phyloP scores from a whole-genome alignment of 257 asterid genomes.

The Nicotiana tomentosiformis region DNA sequence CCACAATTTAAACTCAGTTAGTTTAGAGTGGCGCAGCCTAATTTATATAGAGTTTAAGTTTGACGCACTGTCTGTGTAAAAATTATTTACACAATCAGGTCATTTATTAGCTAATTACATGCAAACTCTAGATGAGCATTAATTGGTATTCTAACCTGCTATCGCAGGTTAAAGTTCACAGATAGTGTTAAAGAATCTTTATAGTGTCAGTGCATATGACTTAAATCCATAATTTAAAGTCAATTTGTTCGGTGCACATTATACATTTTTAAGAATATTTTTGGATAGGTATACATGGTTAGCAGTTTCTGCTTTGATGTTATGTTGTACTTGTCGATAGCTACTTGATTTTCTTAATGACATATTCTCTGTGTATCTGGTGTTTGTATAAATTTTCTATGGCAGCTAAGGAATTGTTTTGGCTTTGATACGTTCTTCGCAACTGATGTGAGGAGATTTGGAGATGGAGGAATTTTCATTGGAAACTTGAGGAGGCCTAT shows the following conservation, averaged over 20 bases:
- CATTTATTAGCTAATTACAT: too few relatives aligned
- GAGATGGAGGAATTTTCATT: constrained; percentile 86
- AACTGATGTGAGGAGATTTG: constrained; percentile 85
- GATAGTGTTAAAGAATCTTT: too few relatives aligned
- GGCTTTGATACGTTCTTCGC: constrained; percentile 87
- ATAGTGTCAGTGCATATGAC: too few relatives aligned
- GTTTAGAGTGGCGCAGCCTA: neutral
- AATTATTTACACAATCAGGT: too few relatives aligned
- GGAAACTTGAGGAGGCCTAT: constrained; percentile 87
- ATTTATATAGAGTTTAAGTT: neutral
- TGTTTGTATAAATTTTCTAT: constrained; percentile 11
- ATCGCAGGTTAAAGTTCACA: too few relatives aligned
- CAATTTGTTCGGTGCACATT: too few relatives aligned
- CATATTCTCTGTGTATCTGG: neutral
- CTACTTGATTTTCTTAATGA: neutral
- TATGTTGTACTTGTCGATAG: neutral
- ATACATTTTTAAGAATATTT: neutral
- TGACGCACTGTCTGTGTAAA: too few relatives aligned
- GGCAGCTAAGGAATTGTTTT: constrained; percentile 81
- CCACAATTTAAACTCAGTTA: neutral
- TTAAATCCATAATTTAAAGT: too few relatives aligned
- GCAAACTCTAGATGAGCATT: too few relatives aligned
- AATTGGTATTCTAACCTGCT: too few relatives aligned
- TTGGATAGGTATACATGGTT: neutral
- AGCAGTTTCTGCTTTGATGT: neutral